Conservation (phyloP, 768 basidiomycete species). For the Exsudoporus frostii region DNA sequence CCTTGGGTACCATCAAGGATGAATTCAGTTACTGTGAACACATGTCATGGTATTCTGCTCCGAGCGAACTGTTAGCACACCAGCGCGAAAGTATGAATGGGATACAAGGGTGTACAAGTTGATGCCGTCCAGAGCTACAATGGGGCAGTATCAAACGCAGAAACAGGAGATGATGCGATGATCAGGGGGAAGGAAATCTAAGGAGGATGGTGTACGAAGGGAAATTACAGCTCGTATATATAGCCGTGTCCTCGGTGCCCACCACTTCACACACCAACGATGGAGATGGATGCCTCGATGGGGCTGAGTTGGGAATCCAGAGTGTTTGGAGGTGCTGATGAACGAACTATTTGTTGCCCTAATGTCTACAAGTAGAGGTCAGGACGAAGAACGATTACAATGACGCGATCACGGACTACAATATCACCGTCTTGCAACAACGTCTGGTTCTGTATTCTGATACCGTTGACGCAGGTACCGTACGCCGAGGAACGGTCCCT, state of each 20-base stretch:
- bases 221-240: background rate
- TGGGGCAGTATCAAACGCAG: constrained; percentile 2
- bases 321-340: constrained; percentile 37
- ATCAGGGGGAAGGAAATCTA: background rate
- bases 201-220: background rate
- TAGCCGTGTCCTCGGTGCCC: background rate
- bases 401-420: constrained; percentile 34
- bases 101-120: background rate
- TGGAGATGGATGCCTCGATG: constrained; percentile 40
- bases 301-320: constrained; percentile 46
- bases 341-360: constrained; percentile 38
- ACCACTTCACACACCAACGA: constrained; percentile 30
- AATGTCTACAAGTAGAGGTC: constrained; percentile 34
- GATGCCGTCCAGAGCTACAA: background rate
- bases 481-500: constrained; percentile 45
- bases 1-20: background rate
- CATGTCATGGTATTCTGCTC: background rate
- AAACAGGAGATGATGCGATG: background rate
- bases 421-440: constrained; percentile 41
- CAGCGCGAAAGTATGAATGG: background rate
- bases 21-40: background rate
- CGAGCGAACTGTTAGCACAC: background rate
- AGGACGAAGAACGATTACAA: background rate
- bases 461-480: constrained; percentile 48
- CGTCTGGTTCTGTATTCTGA: constrained; percentile 37